Evolutionary conservation across 208 protist genomes (phyloP), one percentile per base, ranked within the genome.

Genomic region (Vickermania ingenoplastis): DNA sequence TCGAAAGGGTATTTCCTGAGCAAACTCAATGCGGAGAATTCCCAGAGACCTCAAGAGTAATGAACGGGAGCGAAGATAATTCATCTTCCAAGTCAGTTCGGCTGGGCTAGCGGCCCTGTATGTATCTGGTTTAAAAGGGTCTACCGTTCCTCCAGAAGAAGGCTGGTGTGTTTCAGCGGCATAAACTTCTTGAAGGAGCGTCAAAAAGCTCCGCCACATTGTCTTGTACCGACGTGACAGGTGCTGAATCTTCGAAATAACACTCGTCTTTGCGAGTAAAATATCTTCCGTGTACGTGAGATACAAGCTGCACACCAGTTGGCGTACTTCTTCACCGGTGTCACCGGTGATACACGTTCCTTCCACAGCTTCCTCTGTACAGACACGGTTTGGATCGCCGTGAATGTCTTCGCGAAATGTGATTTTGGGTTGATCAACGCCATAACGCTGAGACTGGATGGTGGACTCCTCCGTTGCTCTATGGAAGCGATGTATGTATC

Each of bases 201-300:
- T 36, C 26, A 91, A 63, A 4, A 94, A 41, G 3, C 62, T 52
- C 14, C 58, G 53, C 83, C 87, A 94, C 77, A 94, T 81, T 41
- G 61, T 30, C 70, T 81, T 73, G 57, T 94, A 94, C 21, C 87
- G 83, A 26, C 61, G 60, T 26, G 87, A 94, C 28, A 94, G 71
- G 41, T 53, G 36, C 36, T 57, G 31, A 48, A 80, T 62, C 2
- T 66, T 68, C 29, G 65, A 59, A 17, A 76, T 31, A 27, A 87
- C 80, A 3, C 45, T 60, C 28, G 61, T 26, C 11, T 89, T 75
- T 28, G 71, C 73, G 0, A 31, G 31, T 7, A 90, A 50, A 1
- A 87, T 65, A 41, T 89, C 77, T 1, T 72, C 31, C 11, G 82
- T 26, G 61, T 77, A 77, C 2, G 21, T 23, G 7, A 75, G 23